Percentiles rank a stretch among this genome's conserved stretches.
phyloP scores from a whole-genome alignment of 1,284 basidiomycete species.

The Erythrobasidium hasegawianum region DNA sequence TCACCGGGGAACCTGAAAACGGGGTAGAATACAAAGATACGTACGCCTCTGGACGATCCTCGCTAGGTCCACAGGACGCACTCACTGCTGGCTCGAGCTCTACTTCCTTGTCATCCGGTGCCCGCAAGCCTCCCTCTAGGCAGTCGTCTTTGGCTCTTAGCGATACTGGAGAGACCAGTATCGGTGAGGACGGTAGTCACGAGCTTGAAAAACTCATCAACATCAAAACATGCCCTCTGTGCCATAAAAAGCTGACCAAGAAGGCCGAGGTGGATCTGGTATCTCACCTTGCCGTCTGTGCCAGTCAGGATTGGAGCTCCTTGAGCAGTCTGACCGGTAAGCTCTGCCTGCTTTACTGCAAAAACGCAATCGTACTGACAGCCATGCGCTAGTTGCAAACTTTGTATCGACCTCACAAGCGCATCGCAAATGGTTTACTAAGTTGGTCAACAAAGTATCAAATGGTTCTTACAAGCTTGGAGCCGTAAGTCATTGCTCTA shows the following conservation, averaged over 20 bases:
- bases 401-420: conserved; percentile 94
- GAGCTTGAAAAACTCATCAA: conserved; percentile 82
- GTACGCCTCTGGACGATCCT: not conserved
- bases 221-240: conserved; percentile 87
- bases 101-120: not conserved
- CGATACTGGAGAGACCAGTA: not conserved
- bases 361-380: too few species aligned
- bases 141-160: not conserved
- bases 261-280: conserved; percentile 68
- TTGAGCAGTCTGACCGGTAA: conserved; percentile 70
- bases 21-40: conserved; percentile 16
- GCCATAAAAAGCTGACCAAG: conserved; percentile 75
- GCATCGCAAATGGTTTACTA: conserved; percentile 94
- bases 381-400: too few species aligned
- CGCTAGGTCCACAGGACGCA: not conserved
- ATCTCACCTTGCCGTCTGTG: conserved; percentile 74
- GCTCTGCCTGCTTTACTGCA: too few species aligned
- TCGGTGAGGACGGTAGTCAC: not conserved
- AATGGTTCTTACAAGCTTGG: conserved; percentile 83
- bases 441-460: conserved; percentile 61
- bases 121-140: not conserved
- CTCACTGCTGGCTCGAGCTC: not conserved
- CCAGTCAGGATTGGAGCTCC: conserved; percentile 83
- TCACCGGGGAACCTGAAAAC: conserved; percentile 18
- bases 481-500: conserved; percentile 58